Percentiles rank a stretch among this genome's conserved stretches.
phyloP scores from a whole-genome alignment of 2,329 filamentous ascomycete species.

The Penicillium sclerotiorum region DNA sequence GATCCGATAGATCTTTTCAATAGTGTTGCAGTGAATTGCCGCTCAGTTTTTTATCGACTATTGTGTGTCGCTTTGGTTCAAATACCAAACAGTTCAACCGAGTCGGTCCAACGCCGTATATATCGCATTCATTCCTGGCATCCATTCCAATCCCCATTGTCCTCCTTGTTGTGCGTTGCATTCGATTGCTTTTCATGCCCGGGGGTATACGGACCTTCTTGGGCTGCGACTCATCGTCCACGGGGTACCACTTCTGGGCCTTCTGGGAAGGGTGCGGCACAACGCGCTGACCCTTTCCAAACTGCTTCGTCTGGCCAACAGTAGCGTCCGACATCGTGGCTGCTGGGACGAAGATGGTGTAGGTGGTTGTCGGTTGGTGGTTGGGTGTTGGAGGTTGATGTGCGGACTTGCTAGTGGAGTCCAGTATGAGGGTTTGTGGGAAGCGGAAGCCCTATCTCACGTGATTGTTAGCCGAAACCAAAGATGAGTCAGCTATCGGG shows the following conservation, averaged over 20 bases:
- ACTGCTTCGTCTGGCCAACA: conserved; percentile 78
- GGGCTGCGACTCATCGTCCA: conserved; percentile 82
- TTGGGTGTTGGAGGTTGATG: conserved; percentile 45
- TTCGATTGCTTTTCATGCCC: conserved; percentile 14
- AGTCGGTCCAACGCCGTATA: conserved; percentile 24
- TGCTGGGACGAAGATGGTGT: conserved; percentile 45
- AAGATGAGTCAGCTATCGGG: conserved; percentile 16
- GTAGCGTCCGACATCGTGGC: conserved; percentile 59
- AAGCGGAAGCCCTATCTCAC: conserved; percentile 44
- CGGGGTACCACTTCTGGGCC: conserved; percentile 99
- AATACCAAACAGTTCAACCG: conserved; percentile 16
- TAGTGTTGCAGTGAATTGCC: background rate
- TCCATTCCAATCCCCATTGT: conserved; percentile 29
- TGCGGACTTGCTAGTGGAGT: conserved; percentile 42
- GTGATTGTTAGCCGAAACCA: conserved; percentile 28
- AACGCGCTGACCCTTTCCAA: conserved; percentile 93
- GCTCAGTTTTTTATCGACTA: background rate
- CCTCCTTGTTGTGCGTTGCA: conserved; percentile 12
- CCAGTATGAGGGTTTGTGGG: conserved; percentile 47
- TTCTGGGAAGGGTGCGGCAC: conserved; percentile 85
- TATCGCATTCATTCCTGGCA: conserved; percentile 35
- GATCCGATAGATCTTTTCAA: conserved; percentile 1
- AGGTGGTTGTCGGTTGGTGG: conserved; percentile 47
- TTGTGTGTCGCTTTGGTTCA: conserved; percentile 4
- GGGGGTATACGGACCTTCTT: conserved; percentile 81